Evolutionary conservation across 805 yeast species (phyloP).

Genomic region (Candida mattraensis): DNA sequence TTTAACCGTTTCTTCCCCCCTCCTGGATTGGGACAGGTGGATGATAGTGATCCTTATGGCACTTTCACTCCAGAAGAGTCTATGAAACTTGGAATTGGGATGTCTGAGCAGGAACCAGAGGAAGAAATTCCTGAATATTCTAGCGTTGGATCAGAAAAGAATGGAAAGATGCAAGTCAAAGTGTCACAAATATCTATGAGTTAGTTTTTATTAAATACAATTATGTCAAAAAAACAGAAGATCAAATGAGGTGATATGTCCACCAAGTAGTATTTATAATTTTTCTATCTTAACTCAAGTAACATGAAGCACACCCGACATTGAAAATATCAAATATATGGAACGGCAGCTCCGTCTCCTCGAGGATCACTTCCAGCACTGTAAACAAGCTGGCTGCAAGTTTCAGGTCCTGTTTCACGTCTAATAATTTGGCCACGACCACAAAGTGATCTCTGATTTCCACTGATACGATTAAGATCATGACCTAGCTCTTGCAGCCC

Average conservation of each 20-base stretch:
- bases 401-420: constrained; percentile 34
- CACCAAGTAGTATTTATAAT: too few species aligned
- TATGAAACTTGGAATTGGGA: constrained; percentile 27
- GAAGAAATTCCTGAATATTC: too few species aligned
- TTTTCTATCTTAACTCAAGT: too few species aligned
- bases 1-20: constrained; percentile 39
- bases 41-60: constrained; percentile 33
- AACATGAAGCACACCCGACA: too few species aligned
- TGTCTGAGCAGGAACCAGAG: too few species aligned
- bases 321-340: too few species aligned
- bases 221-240: too few species aligned
- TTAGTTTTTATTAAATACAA: too few species aligned
- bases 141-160: too few species aligned
- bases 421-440: constrained; percentile 77
- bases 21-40: constrained; percentile 34
- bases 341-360: constrained; percentile 79
- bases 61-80: constrained; percentile 37
- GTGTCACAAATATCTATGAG: too few species aligned
- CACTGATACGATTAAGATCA: constrained; percentile 43
- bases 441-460: constrained; percentile 37
- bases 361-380: constrained; percentile 75
- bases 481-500: constrained; percentile 58
- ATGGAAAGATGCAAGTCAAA: too few species aligned
- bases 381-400: constrained; percentile 49
- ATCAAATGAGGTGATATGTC: too few species aligned